Conservation (phyloP, 1,284 basidiomycete species). For the Gymnopus androsaceus region DNA sequence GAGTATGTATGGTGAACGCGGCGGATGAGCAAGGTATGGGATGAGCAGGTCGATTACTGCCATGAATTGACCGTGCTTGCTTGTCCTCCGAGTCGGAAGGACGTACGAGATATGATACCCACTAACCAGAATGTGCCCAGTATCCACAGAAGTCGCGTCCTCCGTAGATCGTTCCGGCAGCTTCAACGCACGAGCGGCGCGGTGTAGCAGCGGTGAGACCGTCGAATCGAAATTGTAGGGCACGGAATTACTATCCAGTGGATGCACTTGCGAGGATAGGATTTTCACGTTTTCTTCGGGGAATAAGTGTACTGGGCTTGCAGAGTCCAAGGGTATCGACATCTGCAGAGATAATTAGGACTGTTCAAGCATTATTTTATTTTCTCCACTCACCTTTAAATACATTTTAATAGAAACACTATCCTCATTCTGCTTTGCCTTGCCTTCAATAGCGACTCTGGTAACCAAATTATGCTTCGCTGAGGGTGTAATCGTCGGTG, state of each 20-base stretch:
- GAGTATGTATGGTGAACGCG: conserved; percentile 68
- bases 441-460: conserved; percentile 73
- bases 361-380: not conserved
- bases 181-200: conserved; percentile 67
- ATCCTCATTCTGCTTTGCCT: conserved; percentile 62
- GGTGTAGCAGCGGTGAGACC: conserved; percentile 62
- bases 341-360: conserved; percentile 43
- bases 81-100: conserved; percentile 57
- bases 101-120: conserved; percentile 76
- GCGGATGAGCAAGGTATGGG: conserved; percentile 67
- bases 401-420: conserved; percentile 72
- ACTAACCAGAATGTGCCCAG: conserved; percentile 73
- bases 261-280: conserved; percentile 69
- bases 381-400: conserved; percentile 56
- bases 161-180: conserved; percentile 61
- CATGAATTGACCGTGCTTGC: conserved; percentile 67
- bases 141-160: conserved; percentile 68
- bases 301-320: conserved; percentile 51
- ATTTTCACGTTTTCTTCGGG: conserved; percentile 79
- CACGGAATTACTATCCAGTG: conserved; percentile 64
- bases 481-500: conserved; percentile 44
- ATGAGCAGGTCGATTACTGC: conserved; percentile 74
- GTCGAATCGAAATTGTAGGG: conserved; percentile 75
- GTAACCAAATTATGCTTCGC: conserved; percentile 66
- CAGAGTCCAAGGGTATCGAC: conserved; percentile 62